Conservation (phyloP, 2,329 filamentous ascomycete species). For the Lachnellula hyalina region DNA sequence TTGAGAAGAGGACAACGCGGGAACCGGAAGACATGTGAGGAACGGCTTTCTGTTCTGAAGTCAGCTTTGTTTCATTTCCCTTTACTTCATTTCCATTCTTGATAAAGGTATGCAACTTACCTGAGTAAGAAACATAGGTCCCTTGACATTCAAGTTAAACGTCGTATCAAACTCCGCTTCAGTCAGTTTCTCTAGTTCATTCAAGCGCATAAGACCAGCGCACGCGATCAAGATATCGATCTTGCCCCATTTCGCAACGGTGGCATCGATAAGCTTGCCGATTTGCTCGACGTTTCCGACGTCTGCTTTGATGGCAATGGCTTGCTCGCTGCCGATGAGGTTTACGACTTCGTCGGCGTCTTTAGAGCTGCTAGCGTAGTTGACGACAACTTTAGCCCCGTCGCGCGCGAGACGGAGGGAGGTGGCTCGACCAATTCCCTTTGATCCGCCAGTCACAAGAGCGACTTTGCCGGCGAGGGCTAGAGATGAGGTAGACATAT, state of each 20-base stretch:
- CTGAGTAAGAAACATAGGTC: conserved; percentile 48
- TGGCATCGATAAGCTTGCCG: conserved; percentile 43
- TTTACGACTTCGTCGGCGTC: conserved; percentile 45
- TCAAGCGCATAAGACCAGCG: conserved; percentile 47
- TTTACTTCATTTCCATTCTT: background rate
- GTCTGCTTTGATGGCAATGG: conserved; percentile 52
- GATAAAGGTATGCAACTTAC: conserved; percentile 29
- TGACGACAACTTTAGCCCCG: conserved; percentile 53
- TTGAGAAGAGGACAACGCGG: conserved; percentile 49
- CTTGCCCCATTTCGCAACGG: conserved; percentile 45
- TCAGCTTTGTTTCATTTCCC: background rate
- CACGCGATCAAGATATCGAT: conserved; percentile 56
- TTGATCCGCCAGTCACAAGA: conserved; percentile 39
- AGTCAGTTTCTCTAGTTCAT: conserved; percentile 43
- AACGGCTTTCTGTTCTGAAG: conserved; percentile 39
- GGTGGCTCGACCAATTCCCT: conserved; percentile 56
- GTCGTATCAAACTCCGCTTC: conserved; percentile 46
- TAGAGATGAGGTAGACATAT: conserved; percentile 15
- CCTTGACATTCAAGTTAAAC: conserved; percentile 52
- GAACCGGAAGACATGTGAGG: conserved; percentile 46
- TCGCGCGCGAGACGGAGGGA: conserved; percentile 51
- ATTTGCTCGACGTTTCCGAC: conserved; percentile 42
- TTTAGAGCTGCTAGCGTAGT: conserved; percentile 45
- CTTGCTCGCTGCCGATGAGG: conserved; percentile 42
- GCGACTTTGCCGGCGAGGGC: conserved; percentile 27